Evolutionary conservation across 192 early-diverging fungal species (phyloP), one percentile per base, ranked within the genome.

Genomic region (Gigaspora rosea): DNA sequence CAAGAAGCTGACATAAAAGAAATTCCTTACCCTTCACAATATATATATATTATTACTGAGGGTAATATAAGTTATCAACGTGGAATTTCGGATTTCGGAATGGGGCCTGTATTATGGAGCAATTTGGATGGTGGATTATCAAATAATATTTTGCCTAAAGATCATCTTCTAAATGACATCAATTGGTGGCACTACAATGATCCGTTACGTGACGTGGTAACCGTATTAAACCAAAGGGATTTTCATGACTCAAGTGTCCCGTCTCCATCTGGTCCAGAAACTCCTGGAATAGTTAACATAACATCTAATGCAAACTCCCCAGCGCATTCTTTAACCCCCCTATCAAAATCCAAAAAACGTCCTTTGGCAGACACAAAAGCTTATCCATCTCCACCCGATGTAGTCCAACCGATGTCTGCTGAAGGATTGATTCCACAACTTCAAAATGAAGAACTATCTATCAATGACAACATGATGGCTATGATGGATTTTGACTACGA

Each of bases 311-410:
- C 48, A 3, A 73, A 35, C 36, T 73, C 71, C 4, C 71, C 71
- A 3, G 57, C 54, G 8, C 71, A 59, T n/a, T 15, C 16, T n/a
- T 10, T 73, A 5, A 41, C 33, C 1, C 7, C 70, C 15, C 7
- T 12, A 10, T 51, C 49, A 18, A 20, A 32, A 9, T 49, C 71
- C n/a, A 59, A 59, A 22, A 73, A 56, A 35, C 22, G 41, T 1
- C 27, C 71, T 9, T 41, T 32, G 56, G 54, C 32, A 5, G 69
- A 73, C 35, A 56, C 52, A 59, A 56, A 56, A 20, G 71, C 71
- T 8, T 73, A 73, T 8, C 71, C 71, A 12, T 73, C 71, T 2
- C 71, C 71, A 3, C 71, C 71, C 0, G 71, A 73, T 20, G 71
- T 22, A 41, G 22, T 59, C 5, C 51, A 56, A 56, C 52, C 52